Evolutionary conservation across 163 green algal genomes (phyloP).

Genomic region (Scenedesmus sp.): DNA sequence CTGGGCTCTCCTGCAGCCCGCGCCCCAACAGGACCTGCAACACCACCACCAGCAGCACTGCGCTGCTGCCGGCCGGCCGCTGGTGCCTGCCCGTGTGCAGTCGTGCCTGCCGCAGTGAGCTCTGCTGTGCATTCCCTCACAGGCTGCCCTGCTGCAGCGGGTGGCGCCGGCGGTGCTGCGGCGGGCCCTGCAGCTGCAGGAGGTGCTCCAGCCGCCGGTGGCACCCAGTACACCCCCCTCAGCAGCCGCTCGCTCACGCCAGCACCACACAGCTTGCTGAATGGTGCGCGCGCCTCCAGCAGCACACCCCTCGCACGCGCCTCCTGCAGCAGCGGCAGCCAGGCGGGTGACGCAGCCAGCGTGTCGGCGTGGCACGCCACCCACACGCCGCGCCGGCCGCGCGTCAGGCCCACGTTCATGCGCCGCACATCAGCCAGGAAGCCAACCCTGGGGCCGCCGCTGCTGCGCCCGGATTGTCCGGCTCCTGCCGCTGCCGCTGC

Average conservation of each 20-base stretch:
- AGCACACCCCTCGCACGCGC: slow-evolving; percentile 40
- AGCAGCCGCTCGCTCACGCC: not conserved
- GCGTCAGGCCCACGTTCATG: slow-evolving; percentile 67
- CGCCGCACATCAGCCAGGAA: slow-evolving; percentile 79
- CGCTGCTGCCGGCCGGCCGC: not conserved
- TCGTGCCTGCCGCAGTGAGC: not conserved
- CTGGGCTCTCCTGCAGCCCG: not conserved
- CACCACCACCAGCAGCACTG: not conserved
- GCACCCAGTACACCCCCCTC: slow-evolving; percentile 19
- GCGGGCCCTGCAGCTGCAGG: not conserved
- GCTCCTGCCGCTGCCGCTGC: not conserved
- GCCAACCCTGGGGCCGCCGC: slow-evolving; percentile 56
- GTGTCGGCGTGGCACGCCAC: slow-evolving; percentile 55
- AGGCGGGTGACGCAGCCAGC: slow-evolving; percentile 4
- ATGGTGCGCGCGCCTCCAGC: slow-evolving; percentile 27
- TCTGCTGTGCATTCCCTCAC: not conserved
- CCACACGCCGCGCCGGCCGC: slow-evolving; percentile 48
- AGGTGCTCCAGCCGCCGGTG: not conserved
- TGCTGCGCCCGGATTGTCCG: not conserved
- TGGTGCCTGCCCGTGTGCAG: not conserved
- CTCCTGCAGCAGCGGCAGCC: slow-evolving; percentile 53
- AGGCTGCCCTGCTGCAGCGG: not conserved
- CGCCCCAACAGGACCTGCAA: not conserved
- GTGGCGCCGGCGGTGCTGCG: slow-evolving; percentile 11
- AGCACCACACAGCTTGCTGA: not conserved